phyloP scores from a whole-genome alignment of 2,329 filamentous ascomycete species.

The Arthroderma sp. region DNA sequence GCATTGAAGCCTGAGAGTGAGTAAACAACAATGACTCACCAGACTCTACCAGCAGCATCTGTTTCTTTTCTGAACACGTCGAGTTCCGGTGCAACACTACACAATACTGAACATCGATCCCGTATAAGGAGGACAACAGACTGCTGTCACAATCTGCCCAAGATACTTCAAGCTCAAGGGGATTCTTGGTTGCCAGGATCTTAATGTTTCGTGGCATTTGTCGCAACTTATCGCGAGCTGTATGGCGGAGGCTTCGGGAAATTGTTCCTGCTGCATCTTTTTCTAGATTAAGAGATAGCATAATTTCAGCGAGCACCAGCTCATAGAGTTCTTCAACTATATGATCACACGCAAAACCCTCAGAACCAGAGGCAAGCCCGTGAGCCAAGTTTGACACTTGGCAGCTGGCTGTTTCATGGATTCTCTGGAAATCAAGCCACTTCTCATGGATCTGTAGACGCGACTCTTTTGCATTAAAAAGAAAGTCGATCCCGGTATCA shows the following conservation, averaged over 20 bases:
- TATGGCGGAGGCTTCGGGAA: slow-evolving; percentile 2
- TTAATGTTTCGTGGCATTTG: slow-evolving; percentile 7
- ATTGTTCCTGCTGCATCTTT: neutral
- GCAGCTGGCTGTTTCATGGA: slow-evolving; percentile 6
- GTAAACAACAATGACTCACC: slow-evolving; percentile 5
- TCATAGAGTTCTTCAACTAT: slow-evolving; percentile 8
- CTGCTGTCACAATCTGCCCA: slow-evolving; percentile 10
- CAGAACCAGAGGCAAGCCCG: neutral
- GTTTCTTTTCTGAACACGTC: slow-evolving; percentile 2
- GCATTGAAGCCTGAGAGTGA: neutral
- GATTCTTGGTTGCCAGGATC: neutral
- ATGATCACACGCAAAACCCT: slow-evolving; percentile 10
- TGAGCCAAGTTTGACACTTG: slow-evolving; percentile 3
- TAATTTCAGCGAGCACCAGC: slow-evolving; percentile 3
- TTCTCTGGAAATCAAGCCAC: slow-evolving; percentile 12
- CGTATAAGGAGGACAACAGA: slow-evolving; percentile 2
- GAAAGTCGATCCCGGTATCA: slow-evolving; percentile 7
- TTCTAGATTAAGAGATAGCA: neutral
- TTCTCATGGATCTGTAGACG: slow-evolving; percentile 15
- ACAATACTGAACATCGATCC: slow-evolving; percentile 5
- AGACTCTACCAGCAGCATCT: slow-evolving; percentile 2
- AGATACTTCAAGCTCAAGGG: slow-evolving; percentile 3
- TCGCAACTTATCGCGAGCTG: slow-evolving; percentile 4
- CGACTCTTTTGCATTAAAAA: slow-evolving; percentile 7
- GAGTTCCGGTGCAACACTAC: slow-evolving; percentile 7